Base-by-base conservation (phyloP, 2,329 filamentous ascomycete species). In the Hypoxylon sp. region DNA sequence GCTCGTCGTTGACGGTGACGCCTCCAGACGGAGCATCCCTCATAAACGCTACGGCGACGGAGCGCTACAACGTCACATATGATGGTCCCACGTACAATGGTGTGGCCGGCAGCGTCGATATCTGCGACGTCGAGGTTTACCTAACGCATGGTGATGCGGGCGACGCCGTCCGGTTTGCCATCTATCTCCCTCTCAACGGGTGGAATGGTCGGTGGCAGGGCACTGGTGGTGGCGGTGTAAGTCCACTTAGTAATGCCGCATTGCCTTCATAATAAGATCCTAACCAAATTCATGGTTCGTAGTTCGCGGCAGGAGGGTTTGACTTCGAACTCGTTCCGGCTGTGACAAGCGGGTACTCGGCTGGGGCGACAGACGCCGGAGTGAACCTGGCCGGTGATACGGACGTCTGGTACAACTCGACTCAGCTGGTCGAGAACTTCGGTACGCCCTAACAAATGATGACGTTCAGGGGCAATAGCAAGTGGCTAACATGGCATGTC, bases 351-450 rank as follows among this genome's bases (percentile, higher is more conserved):
- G 72, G 72, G 5, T 74, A 72, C 48, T 65, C 69, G 23, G 67
- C 72, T 25, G 72, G 69, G 11, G 28, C 70, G 30, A 74, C 72
- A 41, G 72, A 74, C 34, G 72, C 69, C 5, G 70, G 72, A 19
- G 67, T 70, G 19, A 36, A 34, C 21, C 46, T 63, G 1, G 70
- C 25, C 1, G 70, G 68, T n/a, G 14, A 73, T 30, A 67, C 72
- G 6, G 64, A 68, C 6, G 41, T 61, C 32, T 70, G 70, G 67
- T 65, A 67, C 19, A 67, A 69, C 45, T 58, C 57, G 30, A 62
- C 63, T 32, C 72, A 74, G 21, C 69, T 75, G 23, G 60, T 78
- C 13, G 66, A 71, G 36, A 76, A 82, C 67, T 82, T 81, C 57
- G 65, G 68, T 72, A 19, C 11, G 65, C 60, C 41, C 19, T 41